phyloP scores from a whole-genome alignment of 176 grass and related monocot genomes.

The Phoenix roebelenii region DNA sequence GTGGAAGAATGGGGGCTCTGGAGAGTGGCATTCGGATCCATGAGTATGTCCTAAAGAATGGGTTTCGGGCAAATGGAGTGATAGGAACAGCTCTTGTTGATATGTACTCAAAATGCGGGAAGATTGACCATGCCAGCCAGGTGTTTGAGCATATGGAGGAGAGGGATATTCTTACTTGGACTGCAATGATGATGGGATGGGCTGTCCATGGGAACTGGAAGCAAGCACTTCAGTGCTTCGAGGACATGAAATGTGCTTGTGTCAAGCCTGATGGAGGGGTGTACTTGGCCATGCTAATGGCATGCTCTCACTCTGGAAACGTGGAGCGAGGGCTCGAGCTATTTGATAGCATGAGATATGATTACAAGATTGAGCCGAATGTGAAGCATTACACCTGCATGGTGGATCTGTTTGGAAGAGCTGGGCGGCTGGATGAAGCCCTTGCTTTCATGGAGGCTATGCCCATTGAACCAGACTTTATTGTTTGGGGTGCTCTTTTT shows the following conservation, averaged over 20 bases:
- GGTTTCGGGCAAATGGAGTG: conserved; percentile 5
- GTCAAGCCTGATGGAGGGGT: conserved; percentile 22
- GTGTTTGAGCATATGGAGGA: conserved; percentile 27
- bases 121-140: conserved; percentile 14
- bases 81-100: conserved; percentile 26
- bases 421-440: conserved; percentile 23
- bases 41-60: conserved; percentile 10
- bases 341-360: conserved; percentile 28
- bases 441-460: conserved; percentile 13
- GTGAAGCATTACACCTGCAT: conserved; percentile 36
- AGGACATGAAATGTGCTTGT: conserved; percentile 23
- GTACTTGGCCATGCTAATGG: conserved; percentile 29
- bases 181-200: conserved; percentile 28
- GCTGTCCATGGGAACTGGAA: conserved; percentile 24
- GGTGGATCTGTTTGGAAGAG: conserved; percentile 31
- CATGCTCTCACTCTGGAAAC: conserved; percentile 23
- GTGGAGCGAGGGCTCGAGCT: conserved; percentile 13
- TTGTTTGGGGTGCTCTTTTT: conserved; percentile 31
- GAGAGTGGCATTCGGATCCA: conserved; percentile 13
- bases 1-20: conserved; percentile 19
- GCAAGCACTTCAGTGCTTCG: conserved; percentile 25
- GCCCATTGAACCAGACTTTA: conserved; percentile 21
- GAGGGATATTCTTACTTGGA: conserved; percentile 31
- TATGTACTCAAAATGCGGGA: conserved; percentile 34
- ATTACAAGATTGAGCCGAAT: conserved; percentile 30